A percentile compares a stretch with the other conserved stretches of the same genome.
These are phyloP conservation scores for Sordaria brevicollis DNA, from an alignment of 495 filamentous ascomycete species.

Conservation along the genomic window DNA sequence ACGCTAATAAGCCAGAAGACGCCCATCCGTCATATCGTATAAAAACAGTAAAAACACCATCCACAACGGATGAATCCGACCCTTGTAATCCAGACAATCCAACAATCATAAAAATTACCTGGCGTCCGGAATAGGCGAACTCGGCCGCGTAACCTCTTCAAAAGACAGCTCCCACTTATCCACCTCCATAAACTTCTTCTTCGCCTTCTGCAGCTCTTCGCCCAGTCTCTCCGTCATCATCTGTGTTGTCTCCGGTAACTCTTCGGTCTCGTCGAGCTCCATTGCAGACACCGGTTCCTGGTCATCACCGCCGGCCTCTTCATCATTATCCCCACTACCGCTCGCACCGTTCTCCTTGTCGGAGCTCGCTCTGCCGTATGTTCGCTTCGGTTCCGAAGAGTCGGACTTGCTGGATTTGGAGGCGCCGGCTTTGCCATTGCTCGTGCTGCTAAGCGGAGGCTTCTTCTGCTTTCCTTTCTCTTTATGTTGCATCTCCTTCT, in stretches of 20 bases:
- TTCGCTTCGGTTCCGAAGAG: not conserved
- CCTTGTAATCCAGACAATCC: not conserved
- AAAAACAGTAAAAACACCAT: not conserved
- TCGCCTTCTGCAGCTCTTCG: constrained; percentile 35
- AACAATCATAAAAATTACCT: constrained; percentile 12
- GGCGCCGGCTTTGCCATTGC: constrained; percentile 1
- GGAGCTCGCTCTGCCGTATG: constrained; percentile 6
- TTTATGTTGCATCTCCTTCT: not conserved
- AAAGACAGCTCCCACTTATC: constrained; percentile 40
- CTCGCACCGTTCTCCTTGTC: constrained; percentile 31
- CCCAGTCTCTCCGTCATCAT: constrained; percentile 21
- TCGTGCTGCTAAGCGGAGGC: constrained; percentile 2
- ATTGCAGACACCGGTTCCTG: constrained; percentile 1
- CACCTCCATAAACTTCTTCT: constrained; percentile 42
- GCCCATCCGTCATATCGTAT: not conserved
- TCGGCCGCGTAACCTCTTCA: constrained; percentile 30
- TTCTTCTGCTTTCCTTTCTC: not conserved
- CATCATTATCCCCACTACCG: constrained; percentile 5
- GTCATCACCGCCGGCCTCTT: constrained; percentile 11
- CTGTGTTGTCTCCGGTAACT: constrained; percentile 11
- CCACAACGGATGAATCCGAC: not conserved
- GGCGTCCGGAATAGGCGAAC: constrained; percentile 22
- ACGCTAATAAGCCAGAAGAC: constrained; percentile 6
- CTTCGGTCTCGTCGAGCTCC: constrained; percentile 2
- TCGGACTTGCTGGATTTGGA: not conserved